A percentile compares a stretch with the other conserved stretches of the same genome.
Conservation (phyloP, 2,329 filamentous ascomycete genomes). For the Hawksworthiomyces lignivorus region DNA sequence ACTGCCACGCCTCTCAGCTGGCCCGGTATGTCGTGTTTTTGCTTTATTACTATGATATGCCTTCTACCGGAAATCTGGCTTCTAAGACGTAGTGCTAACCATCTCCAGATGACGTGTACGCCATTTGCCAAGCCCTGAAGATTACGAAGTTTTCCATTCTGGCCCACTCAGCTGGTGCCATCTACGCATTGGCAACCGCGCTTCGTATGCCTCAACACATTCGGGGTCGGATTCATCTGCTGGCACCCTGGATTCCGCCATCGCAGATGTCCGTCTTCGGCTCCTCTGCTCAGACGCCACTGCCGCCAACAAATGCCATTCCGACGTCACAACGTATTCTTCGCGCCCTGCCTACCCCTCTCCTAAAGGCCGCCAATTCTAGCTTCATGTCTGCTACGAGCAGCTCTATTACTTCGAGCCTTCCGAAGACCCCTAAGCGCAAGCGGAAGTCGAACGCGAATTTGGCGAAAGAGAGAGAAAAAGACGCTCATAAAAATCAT, state of each 20-base stretch:
- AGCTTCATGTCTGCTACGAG: constrained; percentile 91
- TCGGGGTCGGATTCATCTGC: constrained; percentile 82
- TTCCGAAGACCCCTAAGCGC: constrained; percentile 59
- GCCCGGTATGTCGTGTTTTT: constrained; percentile 61
- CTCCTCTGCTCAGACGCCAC: constrained; percentile 54
- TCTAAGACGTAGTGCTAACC: constrained; percentile 22
- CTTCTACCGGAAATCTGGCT: too few species aligned
- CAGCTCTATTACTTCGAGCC: constrained; percentile 70
- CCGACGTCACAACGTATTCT: constrained; percentile 89
- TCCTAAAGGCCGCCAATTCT: constrained; percentile 90
- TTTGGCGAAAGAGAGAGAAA: constrained; percentile 26
- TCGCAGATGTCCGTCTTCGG: constrained; percentile 81
- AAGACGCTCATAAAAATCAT: constrained; percentile 20
- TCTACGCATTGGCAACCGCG: constrained; percentile 92
- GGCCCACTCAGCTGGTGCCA: constrained; percentile 94
- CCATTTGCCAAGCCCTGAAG: constrained; percentile 84
- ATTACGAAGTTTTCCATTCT: constrained; percentile 95
- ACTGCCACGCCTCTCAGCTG: constrained; percentile 83
- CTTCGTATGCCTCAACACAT: constrained; percentile 95
- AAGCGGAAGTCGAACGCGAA: constrained; percentile 49
- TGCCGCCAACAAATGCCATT: constrained; percentile 75
- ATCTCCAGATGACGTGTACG: constrained; percentile 66
- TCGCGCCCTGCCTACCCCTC: constrained; percentile 78
- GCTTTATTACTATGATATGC: background rate
- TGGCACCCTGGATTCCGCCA: constrained; percentile 95